These are phyloP conservation scores for Gremmenia infestans DNA, from an alignment of 2,329 filamentous ascomycete genomes.

Conservation along the genomic window DNA sequence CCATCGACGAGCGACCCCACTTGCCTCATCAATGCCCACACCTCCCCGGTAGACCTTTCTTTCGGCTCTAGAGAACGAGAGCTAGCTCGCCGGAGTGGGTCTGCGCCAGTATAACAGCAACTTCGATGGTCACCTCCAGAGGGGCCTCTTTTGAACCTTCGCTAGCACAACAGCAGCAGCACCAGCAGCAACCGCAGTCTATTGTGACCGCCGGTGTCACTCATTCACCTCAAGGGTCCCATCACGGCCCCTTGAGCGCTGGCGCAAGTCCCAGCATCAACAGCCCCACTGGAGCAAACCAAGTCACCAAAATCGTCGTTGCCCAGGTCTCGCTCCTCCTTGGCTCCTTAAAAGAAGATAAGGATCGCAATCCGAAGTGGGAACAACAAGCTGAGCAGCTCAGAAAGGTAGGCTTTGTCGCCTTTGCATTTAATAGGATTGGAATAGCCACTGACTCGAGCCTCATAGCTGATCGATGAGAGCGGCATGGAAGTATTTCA, in stretches of 20 bases:
- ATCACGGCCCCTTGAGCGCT: conserved; percentile 41
- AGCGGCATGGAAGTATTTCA: conserved; percentile 99
- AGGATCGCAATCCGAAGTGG: conserved; percentile 78
- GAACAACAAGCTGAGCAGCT: conserved; percentile 88
- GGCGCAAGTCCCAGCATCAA: conserved; percentile 32
- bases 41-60: conserved; percentile 30
- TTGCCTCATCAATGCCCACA: conserved; percentile 24
- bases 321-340: conserved; percentile 93
- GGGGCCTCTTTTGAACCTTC: conserved; percentile 34
- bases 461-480: conserved; percentile 77
- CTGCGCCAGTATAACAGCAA: conserved; percentile 30
- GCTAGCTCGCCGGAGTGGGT: conserved; percentile 32
- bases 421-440: too few relatives aligned
- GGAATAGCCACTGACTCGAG: conserved; percentile 7
- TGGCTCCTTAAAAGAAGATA: conserved; percentile 92
- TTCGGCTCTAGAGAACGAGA: conserved; percentile 32
- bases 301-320: conserved; percentile 87
- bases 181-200: conserved; percentile 17
- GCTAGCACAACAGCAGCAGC: conserved; percentile 29
- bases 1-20: conserved; percentile 2
- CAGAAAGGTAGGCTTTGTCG: conserved; percentile 62
- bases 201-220: conserved; percentile 31
- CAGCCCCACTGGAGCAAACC: conserved; percentile 46
- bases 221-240: conserved; percentile 36
- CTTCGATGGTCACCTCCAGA: conserved; percentile 35